A percentile compares a stretch with the other conserved stretches of the same genome.
phyloP scores from a whole-genome alignment of 805 yeast genomes.

The Myxozyma melibiosi region DNA sequence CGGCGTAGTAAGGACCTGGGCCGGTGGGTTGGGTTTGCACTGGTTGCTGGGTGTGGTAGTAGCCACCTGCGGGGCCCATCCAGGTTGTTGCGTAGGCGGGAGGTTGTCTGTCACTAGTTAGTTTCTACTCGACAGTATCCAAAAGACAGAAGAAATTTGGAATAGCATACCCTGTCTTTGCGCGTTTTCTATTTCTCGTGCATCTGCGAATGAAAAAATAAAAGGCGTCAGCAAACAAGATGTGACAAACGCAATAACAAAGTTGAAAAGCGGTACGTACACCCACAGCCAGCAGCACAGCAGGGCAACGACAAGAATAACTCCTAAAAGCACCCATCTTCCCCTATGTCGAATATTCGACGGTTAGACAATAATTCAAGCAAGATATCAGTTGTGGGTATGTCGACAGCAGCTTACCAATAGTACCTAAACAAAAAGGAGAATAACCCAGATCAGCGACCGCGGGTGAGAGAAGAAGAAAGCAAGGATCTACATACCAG shows the following conservation, averaged over 20 bases:
- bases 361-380: no score
- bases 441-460: no score
- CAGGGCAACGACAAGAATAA: constrained; percentile 9
- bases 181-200: constrained; percentile 14
- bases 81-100: constrained; percentile 28
- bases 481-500: constrained; percentile 20
- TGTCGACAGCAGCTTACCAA: constrained; percentile 11
- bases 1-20: constrained; percentile 25
- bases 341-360: constrained; percentile 12
- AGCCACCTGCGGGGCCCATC: constrained; percentile 25
- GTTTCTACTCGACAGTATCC: not conserved
- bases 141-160: not conserved
- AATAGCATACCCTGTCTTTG: constrained; percentile 18
- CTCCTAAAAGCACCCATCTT: constrained; percentile 28
- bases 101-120: constrained; percentile 24
- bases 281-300: constrained; percentile 15
- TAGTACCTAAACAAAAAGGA: constrained; percentile 18
- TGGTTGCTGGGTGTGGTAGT: not conserved
- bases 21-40: constrained; percentile 6
- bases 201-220: constrained; percentile 10
- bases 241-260: not conserved
- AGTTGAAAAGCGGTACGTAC: constrained; percentile 12
- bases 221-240: not conserved
- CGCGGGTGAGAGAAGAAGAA: not conserved
- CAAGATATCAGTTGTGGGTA: not conserved